Conservation (phyloP, 768 basidiomycete genomes). For the Boletellus ananas region DNA sequence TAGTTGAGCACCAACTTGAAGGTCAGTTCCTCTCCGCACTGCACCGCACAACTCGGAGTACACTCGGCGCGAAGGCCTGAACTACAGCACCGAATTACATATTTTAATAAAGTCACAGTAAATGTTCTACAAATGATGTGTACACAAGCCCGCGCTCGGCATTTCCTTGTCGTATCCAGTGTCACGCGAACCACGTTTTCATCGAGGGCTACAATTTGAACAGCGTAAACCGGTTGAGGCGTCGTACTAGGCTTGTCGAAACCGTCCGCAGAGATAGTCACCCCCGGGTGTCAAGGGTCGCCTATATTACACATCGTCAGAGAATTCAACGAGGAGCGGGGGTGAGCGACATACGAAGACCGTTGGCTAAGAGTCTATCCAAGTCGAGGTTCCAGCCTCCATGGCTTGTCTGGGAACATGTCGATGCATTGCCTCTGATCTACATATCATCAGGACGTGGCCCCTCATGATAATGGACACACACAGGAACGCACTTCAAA, state of each 20-base stretch:
- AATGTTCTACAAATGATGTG: too few relatives aligned
- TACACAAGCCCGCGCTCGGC: too few relatives aligned
- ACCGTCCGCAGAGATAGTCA: constrained; percentile 59
- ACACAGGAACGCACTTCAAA: constrained; percentile 17
- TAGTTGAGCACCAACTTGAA: too few relatives aligned
- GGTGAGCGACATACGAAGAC: constrained; percentile 44
- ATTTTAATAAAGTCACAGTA: too few relatives aligned
- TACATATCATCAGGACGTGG: background rate
- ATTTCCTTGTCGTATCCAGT: too few relatives aligned
- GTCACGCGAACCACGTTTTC: constrained; percentile 48
- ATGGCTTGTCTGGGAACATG: constrained; percentile 65
- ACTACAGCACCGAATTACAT: too few relatives aligned
- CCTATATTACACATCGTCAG: constrained; percentile 35
- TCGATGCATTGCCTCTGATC: constrained; percentile 61
- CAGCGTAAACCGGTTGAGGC: constrained; percentile 52
- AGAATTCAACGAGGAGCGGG: background rate
- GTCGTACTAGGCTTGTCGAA: constrained; percentile 44
- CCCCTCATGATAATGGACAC: background rate
- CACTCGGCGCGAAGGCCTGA: too few relatives aligned
- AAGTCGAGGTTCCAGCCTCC: constrained; percentile 60
- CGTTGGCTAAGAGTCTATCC: constrained; percentile 63
- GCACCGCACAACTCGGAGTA: too few relatives aligned
- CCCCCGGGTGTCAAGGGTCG: constrained; percentile 71
- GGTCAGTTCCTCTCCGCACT: too few relatives aligned
- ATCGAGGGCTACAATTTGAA: constrained; percentile 54